These are phyloP conservation scores for Penicillium daleae DNA, from an alignment of 495 filamentous ascomycete genomes.

Conservation along the genomic window DNA sequence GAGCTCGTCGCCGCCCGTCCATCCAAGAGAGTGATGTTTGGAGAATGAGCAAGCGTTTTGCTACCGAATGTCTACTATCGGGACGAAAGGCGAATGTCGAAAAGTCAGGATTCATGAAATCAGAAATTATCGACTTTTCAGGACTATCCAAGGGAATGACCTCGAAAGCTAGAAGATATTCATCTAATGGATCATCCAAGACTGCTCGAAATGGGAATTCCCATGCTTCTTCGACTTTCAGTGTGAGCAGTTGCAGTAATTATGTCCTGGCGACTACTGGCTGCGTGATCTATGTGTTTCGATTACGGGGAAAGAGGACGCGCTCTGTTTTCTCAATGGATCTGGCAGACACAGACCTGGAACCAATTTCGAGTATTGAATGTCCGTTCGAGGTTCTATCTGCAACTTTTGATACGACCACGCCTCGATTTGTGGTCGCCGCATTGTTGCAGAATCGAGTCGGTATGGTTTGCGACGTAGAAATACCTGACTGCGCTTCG, in stretches of 20 bases:
- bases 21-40: constrained; percentile 49
- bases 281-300: constrained; percentile 64
- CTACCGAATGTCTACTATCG: constrained; percentile 63
- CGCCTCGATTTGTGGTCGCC: constrained; percentile 59
- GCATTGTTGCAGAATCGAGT: constrained; percentile 64
- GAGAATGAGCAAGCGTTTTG: constrained; percentile 62
- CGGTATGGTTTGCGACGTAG: constrained; percentile 65
- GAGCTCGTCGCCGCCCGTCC: constrained; percentile 15
- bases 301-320: constrained; percentile 41
- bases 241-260: constrained; percentile 61
- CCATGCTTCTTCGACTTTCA: constrained; percentile 42
- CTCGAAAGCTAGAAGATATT: constrained; percentile 14
- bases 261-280: constrained; percentile 62
- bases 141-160: constrained; percentile 26
- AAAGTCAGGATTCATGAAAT: constrained; percentile 47
- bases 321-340: constrained; percentile 17
- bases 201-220: not conserved
- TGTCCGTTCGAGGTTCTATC: constrained; percentile 64
- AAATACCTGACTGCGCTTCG: constrained; percentile 6
- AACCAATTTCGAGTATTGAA: constrained; percentile 55
- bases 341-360: constrained; percentile 34
- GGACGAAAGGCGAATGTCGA: constrained; percentile 53
- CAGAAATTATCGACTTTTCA: constrained; percentile 40
- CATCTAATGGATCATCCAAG: not conserved
- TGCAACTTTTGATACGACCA: constrained; percentile 67